Base-by-base conservation (phyloP, 345 rosid species). In the Pugionium cornutum region DNA sequence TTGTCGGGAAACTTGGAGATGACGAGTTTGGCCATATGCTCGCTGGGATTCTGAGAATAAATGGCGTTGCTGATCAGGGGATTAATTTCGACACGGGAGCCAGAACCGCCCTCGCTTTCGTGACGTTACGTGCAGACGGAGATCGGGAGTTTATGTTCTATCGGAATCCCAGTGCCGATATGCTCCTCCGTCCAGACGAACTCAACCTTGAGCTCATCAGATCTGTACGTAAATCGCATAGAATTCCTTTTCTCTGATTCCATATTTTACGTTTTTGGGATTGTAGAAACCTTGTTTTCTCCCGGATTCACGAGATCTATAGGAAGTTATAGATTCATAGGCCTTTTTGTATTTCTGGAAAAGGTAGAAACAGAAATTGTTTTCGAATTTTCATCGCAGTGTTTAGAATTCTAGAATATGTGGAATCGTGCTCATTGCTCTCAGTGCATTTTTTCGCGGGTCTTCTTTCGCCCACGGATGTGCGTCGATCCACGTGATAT, bases 91-190 rank as follows among this genome's bases (percentile, higher is more conserved):
- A 86, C 64, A 52, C 74, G 0, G 74, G 70, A 10, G 92, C 96
- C 9, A 84, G 88, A 75, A 86, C 92, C 4, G 90, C 87, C 2
- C 51, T 86, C 34, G 85, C 92, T 9, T 86, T 86, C 73, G 85
- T 84, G 1, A 86, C 90, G 11, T 78, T 83, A 6, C 69, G 78
- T 46, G 79, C 73, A 10, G 85, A 83, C 34, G 92, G 92, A 26
- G 90, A 84, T 67, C 82, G 88, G 0, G 84, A 82, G 64, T 89
- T 86, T 76, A 76, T 89, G 83, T 86, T 84, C 56, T 84, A 75
- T 66, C 77, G 87, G 26, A 81, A 86, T 67, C 89, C 92, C 3
- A 86, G 90, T 67, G 92, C 92, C 37, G 87, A 84, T 66, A 86
- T 89, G 88, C 85, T 86, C 50, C 84, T 86, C 69, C 69, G 50